A percentile compares a stretch with the other conserved stretches of the same genome.
These are phyloP conservation scores for Arachnomyces sp. DNA, from an alignment of 2,329 filamentous ascomycete species.

Conservation along the genomic window DNA sequence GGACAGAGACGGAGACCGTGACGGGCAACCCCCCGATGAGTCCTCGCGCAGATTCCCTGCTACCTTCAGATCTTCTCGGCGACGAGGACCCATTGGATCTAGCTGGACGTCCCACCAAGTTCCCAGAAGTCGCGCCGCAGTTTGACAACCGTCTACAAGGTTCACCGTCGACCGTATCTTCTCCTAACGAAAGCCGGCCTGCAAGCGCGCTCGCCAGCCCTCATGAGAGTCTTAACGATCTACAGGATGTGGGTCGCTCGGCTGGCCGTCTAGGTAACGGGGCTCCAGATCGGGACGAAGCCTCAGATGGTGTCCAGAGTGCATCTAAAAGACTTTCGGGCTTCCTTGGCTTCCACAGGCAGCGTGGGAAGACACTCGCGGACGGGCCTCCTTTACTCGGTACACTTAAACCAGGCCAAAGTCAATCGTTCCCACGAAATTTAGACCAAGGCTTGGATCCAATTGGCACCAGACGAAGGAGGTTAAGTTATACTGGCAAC, in stretches of 20 bases:
- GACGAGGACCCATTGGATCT: constrained; percentile 42
- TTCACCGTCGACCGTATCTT: constrained; percentile 38
- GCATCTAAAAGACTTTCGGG: constrained; percentile 48
- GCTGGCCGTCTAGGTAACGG: constrained; percentile 13
- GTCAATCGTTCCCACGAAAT: constrained; percentile 55
- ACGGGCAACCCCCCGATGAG: constrained; percentile 56
- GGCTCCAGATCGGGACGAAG: constrained; percentile 24
- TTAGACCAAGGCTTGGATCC: constrained; percentile 45
- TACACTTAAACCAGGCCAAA: constrained; percentile 51
- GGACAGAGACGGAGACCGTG: constrained; percentile 47
- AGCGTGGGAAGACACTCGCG: constrained; percentile 52
- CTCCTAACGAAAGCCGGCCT: constrained; percentile 35
- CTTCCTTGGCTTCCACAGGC: constrained; percentile 50
- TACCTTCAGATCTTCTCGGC: constrained; percentile 54
- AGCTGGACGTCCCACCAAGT: constrained; percentile 22
- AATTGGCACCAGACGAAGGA: constrained; percentile 42
- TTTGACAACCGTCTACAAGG: constrained; percentile 28
- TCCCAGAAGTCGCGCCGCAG: constrained; percentile 22
- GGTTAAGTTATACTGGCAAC: constrained; percentile 50
- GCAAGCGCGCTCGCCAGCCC: constrained; percentile 40
- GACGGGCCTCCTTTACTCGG: constrained; percentile 51
- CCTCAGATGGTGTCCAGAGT: constrained; percentile 36
- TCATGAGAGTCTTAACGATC: constrained; percentile 31
- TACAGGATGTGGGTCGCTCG: constrained; percentile 17
- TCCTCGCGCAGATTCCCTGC: constrained; percentile 51